Evolutionary conservation across 2,329 filamentous ascomycete species (phyloP), one percentile per base, ranked within the genome.

Genomic region (Cladobotryum protrusum): DNA sequence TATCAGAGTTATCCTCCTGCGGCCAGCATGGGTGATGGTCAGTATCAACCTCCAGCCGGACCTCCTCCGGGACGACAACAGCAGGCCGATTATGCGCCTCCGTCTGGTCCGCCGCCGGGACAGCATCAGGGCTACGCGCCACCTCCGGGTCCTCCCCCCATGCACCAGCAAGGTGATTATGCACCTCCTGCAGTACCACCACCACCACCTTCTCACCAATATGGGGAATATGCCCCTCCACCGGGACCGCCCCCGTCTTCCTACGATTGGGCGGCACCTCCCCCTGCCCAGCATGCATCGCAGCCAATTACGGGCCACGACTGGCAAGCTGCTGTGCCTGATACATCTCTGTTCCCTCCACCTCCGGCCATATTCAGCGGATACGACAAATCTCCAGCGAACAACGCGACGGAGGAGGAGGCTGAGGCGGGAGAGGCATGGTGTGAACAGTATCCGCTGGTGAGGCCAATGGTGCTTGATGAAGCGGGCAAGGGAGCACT

Each of bases 281-380:
- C 72, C 1, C 57, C 67, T 0, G 68, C 68, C 1, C 67, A 62
- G 5, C 61, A 68, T 19, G 63, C 65, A 6, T 50, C 56, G 15
- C 52, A 50, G 42, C 52, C 57, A 34, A 58, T 60, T 43, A 53
- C 56, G 4, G 64, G 81, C 57, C 85, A 89, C 63, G 81, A 87
- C 67, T 90, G 87, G 87, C 75, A 83, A 56, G 62, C 77, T 6
- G 78, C 83, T 3, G 84, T 89, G 1, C 85, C 86, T 0, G 86
- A 90, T 64, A 89, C 81, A 1, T 74, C 85, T 1, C 74, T 87
- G 9, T 79, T 90, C 40, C 86, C 86, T 1, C 86, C 86, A 0
- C 87, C 87, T 1, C 87, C 87, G 0, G 77, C 78, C 29, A 76
- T 89, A 62, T 82, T 82, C 66, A 69, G 68, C 48, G 79, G 79